Base-by-base conservation (phyloP, 257 asterid genomes). In the Plantago major region DNA sequence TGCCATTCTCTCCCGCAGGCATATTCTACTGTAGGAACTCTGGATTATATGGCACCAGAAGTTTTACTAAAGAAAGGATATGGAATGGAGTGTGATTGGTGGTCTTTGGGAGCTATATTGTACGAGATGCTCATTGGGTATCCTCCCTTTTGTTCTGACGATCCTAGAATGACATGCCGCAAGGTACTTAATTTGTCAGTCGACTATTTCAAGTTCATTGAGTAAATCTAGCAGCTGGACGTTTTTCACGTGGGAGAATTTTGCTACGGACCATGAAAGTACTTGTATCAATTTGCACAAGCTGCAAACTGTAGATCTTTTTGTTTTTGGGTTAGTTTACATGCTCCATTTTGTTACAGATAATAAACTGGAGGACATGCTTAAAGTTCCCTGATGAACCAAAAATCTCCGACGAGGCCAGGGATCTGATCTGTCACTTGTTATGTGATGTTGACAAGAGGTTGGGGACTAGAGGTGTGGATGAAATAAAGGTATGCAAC, bases 41-140 rank as follows among this genome's bases (percentile, higher is more conserved):
- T 88, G 22, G 98, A 92, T 75, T 92, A 92, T 64, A 92, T 92
- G 98, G 98, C 98, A 73, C 98, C 98, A 1, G 99, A 89, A 69
- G 91, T 92, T 60, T 76, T 92, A 65, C 67, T 92, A 73, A 92
- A 92, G 76, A 92, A 81, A 72, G 98, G 98, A 78, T 92, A 92
- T 42, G 99, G 97, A 57, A 79, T 92, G 88, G 99, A 92, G 80
- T 92, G 99, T 57, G 99, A 92, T 64, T 92, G 99, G 99, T 92
- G 99, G 99, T 89, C 97, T 17, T 62, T 92, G 70, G 98, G 98
- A 44, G 98, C 96, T 18, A 91, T 91, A 54, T 72, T 91, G 87
- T 91, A 79, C 1, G 98, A 91, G 74, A 91, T 91, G 98, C 93
- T 92, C 63, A 55, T 82, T 14, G 98, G 98, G 7, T 92, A 89